phyloP scores from a whole-genome alignment of 2,329 filamentous ascomycete species.

The Fusarium chaquense region DNA sequence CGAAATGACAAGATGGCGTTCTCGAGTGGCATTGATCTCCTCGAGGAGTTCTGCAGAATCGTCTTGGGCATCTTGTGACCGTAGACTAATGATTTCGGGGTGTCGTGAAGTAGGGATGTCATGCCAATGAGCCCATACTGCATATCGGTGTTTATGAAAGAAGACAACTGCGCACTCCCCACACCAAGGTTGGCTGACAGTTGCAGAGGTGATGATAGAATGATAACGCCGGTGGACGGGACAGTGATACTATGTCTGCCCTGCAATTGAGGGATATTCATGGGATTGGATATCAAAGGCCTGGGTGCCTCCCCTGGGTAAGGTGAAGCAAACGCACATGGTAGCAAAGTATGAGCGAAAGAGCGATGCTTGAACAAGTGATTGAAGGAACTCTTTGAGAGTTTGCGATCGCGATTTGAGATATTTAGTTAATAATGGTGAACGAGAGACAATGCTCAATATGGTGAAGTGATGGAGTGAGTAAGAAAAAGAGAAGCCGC shows the following conservation, averaged over 20 bases:
- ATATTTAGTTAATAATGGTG: not conserved
- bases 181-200: conserved; percentile 47
- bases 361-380: not conserved
- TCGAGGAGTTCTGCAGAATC: not conserved
- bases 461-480: not conserved
- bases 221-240: conserved; percentile 48
- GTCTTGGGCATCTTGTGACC: not conserved
- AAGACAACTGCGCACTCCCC: conserved; percentile 53
- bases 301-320: not conserved
- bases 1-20: not conserved
- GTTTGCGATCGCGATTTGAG: conserved; percentile 2
- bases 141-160: conserved; percentile 30
- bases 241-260: conserved; percentile 50
- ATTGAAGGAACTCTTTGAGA: not conserved
- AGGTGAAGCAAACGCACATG: conserved; percentile 47
- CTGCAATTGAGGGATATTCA: conserved; percentile 18
- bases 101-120: conserved; percentile 28
- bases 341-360: conserved; percentile 23
- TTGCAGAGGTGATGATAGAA: conserved; percentile 35
- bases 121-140: conserved; percentile 37
- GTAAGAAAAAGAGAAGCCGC: not conserved
- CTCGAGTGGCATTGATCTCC: not conserved
- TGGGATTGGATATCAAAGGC: conserved; percentile 38
- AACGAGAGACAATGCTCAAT: conserved; percentile 4
- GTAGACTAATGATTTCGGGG: not conserved